These are phyloP conservation scores for Zalaria obscura DNA, from an alignment of 2,329 filamentous ascomycete species.

Conservation along the genomic window DNA sequence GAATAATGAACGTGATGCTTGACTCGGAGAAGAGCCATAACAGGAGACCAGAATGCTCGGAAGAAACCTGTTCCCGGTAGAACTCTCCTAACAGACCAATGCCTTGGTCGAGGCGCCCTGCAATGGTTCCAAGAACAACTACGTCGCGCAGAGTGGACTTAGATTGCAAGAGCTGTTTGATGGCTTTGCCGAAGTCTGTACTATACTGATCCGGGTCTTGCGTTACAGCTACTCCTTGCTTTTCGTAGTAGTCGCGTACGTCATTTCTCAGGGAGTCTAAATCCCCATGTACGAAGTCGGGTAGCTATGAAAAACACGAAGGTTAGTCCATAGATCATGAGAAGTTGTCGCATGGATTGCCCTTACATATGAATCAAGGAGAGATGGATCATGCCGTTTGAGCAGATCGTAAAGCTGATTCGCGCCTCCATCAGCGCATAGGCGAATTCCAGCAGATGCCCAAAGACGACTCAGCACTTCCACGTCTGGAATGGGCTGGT, in stretches of 20 bases:
- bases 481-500: conserved; percentile 43
- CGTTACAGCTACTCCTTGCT: conserved; percentile 46
- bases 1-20: conserved; percentile 72
- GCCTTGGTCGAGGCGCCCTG: conserved; percentile 84
- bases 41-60: conserved; percentile 24
- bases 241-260: conserved; percentile 52
- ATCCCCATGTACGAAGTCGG: conserved; percentile 68
- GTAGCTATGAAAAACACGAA: conserved; percentile 13
- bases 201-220: conserved; percentile 68
- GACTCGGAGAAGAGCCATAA: conserved; percentile 71
- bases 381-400: neutral
- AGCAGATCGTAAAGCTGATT: conserved; percentile 53
- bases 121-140: conserved; percentile 71
- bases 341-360: too few species aligned
- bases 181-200: conserved; percentile 78
- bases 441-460: conserved; percentile 42
- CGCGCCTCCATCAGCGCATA: conserved; percentile 87
- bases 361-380: conserved; percentile 4
- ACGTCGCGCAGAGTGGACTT: conserved; percentile 28
- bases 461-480: conserved; percentile 35
- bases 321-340: neutral
- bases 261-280: conserved; percentile 64
- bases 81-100: conserved; percentile 81
- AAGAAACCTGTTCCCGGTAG: conserved; percentile 34
- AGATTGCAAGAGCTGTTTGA: conserved; percentile 44